Evolutionary conservation across 371 early-diverging fungal genomes (phyloP).

Genomic region (Rhizopus microsporus): DNA sequence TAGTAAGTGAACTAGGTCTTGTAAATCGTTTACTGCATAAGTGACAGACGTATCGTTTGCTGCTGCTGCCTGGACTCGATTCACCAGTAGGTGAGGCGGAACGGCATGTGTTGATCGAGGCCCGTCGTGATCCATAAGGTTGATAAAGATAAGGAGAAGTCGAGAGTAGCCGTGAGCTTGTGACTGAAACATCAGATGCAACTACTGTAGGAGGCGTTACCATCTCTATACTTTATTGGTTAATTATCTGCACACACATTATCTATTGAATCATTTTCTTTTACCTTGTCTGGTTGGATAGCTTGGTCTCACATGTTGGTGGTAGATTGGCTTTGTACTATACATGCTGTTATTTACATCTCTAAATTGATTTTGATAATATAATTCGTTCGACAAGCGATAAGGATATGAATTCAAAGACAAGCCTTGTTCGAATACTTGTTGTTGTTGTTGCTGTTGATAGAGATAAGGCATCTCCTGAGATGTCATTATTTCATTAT

Average conservation of each 20-base stretch:
- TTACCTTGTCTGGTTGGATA: not conserved
- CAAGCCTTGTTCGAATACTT: too few relatives aligned
- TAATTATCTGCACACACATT: too few relatives aligned
- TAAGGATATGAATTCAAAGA: too few relatives aligned
- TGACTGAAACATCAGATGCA: not conserved
- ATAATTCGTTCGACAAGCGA: too few relatives aligned
- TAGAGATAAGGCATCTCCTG: constrained; percentile 1
- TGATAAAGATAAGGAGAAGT: not conserved
- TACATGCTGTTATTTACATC: too few relatives aligned
- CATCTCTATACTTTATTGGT: not conserved
- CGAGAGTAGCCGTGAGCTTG: not conserved
- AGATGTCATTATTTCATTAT: not conserved
- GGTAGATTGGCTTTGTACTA: too few relatives aligned
- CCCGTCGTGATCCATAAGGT: constrained; percentile 1
- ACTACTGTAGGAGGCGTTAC: not conserved
- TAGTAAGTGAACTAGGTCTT: constrained; percentile 62
- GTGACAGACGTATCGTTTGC: constrained; percentile 41
- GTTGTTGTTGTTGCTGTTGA: not conserved
- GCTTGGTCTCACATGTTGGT: too few relatives aligned
- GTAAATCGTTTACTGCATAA: constrained; percentile 61
- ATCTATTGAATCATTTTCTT: not conserved
- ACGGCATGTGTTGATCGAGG: not conserved
- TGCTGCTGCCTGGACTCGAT: not conserved
- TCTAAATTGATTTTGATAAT: too few relatives aligned
- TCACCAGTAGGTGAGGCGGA: not conserved